Evolutionary conservation across 495 filamentous ascomycete genomes (phyloP).

Genomic region (Thozetella sp.): DNA sequence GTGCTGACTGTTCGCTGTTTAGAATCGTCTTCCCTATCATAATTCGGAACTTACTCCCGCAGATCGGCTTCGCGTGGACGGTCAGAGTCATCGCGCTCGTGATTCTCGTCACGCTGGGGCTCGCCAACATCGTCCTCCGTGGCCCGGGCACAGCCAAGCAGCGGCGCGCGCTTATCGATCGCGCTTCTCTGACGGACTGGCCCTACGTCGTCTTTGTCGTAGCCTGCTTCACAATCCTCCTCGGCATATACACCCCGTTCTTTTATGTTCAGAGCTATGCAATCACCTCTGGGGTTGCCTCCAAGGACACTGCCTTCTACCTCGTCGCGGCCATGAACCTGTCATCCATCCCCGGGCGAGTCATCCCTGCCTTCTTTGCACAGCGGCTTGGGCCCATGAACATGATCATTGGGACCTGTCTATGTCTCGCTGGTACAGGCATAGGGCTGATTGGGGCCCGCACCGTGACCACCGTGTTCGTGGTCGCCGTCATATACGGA

Average conservation of each 20-base stretch:
- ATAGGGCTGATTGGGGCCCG: not conserved
- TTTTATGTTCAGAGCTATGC: conserved; percentile 2
- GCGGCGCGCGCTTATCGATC: not conserved
- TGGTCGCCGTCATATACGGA: not conserved
- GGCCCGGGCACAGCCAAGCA: not conserved
- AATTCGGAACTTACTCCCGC: not conserved
- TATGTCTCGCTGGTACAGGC: not conserved
- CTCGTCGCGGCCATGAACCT: not conserved
- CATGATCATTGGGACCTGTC: not conserved
- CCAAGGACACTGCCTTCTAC: not conserved
- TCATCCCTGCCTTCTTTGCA: not conserved
- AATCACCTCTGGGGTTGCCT: not conserved
- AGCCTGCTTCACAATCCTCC: not conserved
- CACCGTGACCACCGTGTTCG: not conserved
- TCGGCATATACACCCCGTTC: conserved; percentile 1
- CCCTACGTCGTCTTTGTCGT: not conserved
- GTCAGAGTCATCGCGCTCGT: not conserved
- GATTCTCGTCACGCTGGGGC: not conserved
- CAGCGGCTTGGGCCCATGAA: not conserved
- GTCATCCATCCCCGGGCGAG: not conserved
- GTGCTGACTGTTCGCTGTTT: not conserved
- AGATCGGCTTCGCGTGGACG: not conserved
- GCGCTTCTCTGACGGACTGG: not conserved
- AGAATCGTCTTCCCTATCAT: not conserved
- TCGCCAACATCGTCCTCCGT: not conserved